Conservation (phyloP, 192 early-diverging fungal species). For the Backusella circina region DNA sequence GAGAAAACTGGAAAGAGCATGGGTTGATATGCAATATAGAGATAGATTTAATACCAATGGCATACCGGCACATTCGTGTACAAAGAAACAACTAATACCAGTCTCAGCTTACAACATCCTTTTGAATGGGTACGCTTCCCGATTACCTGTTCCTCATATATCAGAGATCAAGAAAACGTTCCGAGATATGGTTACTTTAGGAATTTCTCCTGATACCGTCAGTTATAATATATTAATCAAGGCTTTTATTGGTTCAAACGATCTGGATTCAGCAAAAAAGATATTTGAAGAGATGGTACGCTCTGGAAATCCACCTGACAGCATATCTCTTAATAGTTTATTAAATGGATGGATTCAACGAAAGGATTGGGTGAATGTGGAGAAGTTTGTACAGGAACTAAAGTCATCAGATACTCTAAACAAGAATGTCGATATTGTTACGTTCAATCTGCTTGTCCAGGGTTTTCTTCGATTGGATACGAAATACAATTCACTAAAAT, state of each 20-base stretch:
- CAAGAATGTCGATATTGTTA: slow-evolving; percentile 4
- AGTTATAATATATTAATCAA: slow-evolving; percentile 29
- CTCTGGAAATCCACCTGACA: slow-evolving; percentile 9
- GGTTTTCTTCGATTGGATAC: slow-evolving; percentile 14
- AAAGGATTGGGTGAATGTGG: slow-evolving; percentile 13
- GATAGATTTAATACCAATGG: neutral
- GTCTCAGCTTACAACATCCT: slow-evolving; percentile 15
- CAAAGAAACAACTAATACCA: neutral
- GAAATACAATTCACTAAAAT: neutral
- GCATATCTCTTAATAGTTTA: slow-evolving; percentile 10
- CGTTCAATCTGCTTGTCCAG: slow-evolving; percentile 18
- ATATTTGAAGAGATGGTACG: slow-evolving; percentile 15
- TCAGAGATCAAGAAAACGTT: neutral
- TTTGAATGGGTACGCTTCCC: slow-evolving; percentile 19
- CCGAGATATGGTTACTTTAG: neutral
- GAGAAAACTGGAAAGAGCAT: slow-evolving; percentile 5
- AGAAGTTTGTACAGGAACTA: slow-evolving; percentile 8
- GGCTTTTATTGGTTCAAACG: slow-evolving; percentile 8
- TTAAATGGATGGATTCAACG: slow-evolving; percentile 13
- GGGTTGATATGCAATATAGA: slow-evolving; percentile 17
- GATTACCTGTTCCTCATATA: slow-evolving; percentile 9
- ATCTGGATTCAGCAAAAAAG: slow-evolving; percentile 8
- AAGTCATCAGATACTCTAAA: neutral
- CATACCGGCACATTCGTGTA: neutral
- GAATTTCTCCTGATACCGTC: slow-evolving; percentile 3